phyloP scores from a whole-genome alignment of 2,329 filamentous ascomycete genomes.

The Hymenoscyphus linearis region DNA sequence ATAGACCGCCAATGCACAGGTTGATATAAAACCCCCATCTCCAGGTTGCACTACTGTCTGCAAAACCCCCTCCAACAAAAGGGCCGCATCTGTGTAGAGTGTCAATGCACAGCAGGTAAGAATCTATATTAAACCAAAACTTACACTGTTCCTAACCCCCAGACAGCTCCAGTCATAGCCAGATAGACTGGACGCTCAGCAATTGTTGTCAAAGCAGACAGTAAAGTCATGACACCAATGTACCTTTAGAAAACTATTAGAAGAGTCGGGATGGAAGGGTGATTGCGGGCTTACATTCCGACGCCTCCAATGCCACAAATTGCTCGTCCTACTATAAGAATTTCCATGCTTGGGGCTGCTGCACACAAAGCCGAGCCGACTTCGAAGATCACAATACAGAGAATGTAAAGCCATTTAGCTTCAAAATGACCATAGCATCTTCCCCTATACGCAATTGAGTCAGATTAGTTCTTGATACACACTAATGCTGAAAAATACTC shows the following conservation, averaged over 20 bases:
- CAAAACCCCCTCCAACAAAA: constrained; percentile 27
- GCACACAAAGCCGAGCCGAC: constrained; percentile 27
- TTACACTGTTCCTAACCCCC: constrained; percentile 8
- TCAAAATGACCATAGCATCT: constrained; percentile 26
- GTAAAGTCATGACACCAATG: constrained; percentile 34
- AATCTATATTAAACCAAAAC: background rate
- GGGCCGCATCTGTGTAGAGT: constrained; percentile 3
- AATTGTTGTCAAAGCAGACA: constrained; percentile 3
- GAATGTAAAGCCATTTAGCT: constrained; percentile 10
- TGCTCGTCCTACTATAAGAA: constrained; percentile 27
- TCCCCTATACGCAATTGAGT: background rate
- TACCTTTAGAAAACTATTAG: constrained; percentile 2
- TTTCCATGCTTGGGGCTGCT: constrained; percentile 22
- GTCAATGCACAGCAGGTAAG: background rate
- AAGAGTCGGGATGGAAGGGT: background rate
- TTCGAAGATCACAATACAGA: constrained; percentile 12
- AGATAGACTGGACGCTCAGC: constrained; percentile 8
- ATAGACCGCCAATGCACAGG: constrained; percentile 37
- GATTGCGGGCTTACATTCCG: background rate
- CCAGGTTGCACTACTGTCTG: constrained; percentile 24
- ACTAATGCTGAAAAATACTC: background rate
- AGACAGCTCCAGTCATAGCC: constrained; percentile 5
- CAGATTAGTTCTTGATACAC: background rate
- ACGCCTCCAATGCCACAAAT: constrained; percentile 23
- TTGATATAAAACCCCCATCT: constrained; percentile 43